phyloP scores from a whole-genome alignment of 129 eudicot species.

The Chrysanthemum seticuspe region DNA sequence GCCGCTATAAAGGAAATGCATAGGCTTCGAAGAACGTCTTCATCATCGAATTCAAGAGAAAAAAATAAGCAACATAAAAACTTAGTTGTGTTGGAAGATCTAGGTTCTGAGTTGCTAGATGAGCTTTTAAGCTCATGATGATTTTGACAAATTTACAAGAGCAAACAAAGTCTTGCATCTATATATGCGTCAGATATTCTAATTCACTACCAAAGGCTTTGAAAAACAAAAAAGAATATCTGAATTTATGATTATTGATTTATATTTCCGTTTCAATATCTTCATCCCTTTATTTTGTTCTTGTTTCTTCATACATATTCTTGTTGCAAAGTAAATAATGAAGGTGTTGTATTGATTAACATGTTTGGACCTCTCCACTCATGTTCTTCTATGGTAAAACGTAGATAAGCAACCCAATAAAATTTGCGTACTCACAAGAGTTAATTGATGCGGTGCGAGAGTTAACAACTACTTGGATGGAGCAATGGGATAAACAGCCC shows the following conservation, averaged over 20 bases:
- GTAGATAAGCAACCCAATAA: background rate
- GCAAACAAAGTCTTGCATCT: slow-evolving; percentile 10
- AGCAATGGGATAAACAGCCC: too few species aligned
- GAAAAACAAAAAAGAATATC: background rate
- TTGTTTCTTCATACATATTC: slow-evolving; percentile 14
- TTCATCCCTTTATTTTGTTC: slow-evolving; percentile 1
- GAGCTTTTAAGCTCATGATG: slow-evolving; percentile 38
- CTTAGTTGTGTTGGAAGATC: slow-evolving; percentile 42
- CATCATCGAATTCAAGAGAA: slow-evolving; percentile 4
- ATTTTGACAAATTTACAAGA: background rate
- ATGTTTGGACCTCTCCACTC: background rate
- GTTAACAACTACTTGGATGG: too few species aligned
- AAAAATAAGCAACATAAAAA: slow-evolving; percentile 18
- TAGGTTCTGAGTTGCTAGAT: slow-evolving; percentile 50
- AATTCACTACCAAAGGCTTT: background rate
- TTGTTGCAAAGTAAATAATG: background rate
- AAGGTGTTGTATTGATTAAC: background rate
- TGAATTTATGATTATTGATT: slow-evolving; percentile 3
- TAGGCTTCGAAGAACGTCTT: slow-evolving; percentile 26
- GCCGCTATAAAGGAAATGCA: slow-evolving; percentile 46
- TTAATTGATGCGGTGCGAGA: too few species aligned
- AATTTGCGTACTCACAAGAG: background rate
- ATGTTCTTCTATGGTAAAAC: slow-evolving; percentile 1
- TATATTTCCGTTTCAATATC: background rate
- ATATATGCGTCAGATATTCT: background rate